Base-by-base conservation (phyloP, 2,329 filamentous ascomycete genomes). In the Neofusicoccum sp. region DNA sequence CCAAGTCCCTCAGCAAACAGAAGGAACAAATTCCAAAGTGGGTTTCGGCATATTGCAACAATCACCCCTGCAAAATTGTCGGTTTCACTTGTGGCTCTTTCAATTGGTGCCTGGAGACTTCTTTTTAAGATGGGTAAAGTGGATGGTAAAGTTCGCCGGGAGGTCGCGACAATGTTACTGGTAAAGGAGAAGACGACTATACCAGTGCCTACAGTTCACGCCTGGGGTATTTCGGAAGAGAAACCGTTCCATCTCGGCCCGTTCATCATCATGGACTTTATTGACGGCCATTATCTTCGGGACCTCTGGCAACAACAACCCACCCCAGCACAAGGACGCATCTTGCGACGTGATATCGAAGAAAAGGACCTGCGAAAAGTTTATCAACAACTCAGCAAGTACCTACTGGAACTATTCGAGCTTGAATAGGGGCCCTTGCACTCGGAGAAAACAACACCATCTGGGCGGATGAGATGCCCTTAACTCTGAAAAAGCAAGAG, bases 201-300 rank as follows among this genome's bases (percentile, higher is more conserved):
- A 36, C 65, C 64, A 48, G 34, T 68, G 24, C 66, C 63, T 28
- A 34, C 58, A 20, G 61, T 68, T 11, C 16, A 60, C 34, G 64
- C 61, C 41, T 69, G 64, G 65, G 66, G 67, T 30, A 48, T 62
- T 43, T 64, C 54, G 24, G 62, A 64, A 58, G 65, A 68, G 14
- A 67, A 64, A 58, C 65, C 65, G 34, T 62, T 66, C 56, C 61
- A 63, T 6, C 63, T 70, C 5, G 66, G 68, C 41, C 67, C 66
- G 33, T 69, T 70, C 53, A 69, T 68, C 20, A 69, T 69, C 40
- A 67, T 66, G 64, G 65, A 67, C 30, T 67, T 58, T 56, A 60
- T 68, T 24, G 63, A 69, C 9, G 68, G 66, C 4, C 62, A 60
- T 28, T 60, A 49, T 20, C 57, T 68, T 41, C 58, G 63, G 38